Evolutionary conservation across 2,329 filamentous ascomycete species (phyloP).

Genomic region (Fusarium verticillioides): DNA sequence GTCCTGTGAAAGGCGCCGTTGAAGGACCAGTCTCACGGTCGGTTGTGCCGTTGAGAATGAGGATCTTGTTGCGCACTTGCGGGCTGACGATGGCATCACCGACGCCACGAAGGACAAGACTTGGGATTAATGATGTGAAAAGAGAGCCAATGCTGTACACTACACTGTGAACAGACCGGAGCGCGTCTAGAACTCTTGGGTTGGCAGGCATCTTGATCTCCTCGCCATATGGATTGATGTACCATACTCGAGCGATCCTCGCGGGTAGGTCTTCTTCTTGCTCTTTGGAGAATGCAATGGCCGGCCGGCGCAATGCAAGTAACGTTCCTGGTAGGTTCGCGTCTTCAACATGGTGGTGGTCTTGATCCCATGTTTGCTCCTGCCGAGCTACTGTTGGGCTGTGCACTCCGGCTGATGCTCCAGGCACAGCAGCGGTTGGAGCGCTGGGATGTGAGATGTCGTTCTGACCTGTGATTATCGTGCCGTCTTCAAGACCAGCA

Average conservation of each 20-base stretch:
- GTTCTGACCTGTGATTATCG: constrained; percentile 88
- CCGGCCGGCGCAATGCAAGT: constrained; percentile 80
- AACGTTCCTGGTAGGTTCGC: constrained; percentile 85
- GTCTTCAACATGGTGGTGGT: constrained; percentile 77
- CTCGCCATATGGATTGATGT: constrained; percentile 98
- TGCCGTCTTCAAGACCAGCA: constrained; percentile 80
- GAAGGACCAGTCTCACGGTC: constrained; percentile 89
- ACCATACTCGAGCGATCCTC: constrained; percentile 87
- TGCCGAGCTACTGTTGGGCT: constrained; percentile 53
- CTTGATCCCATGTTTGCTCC: constrained; percentile 61
- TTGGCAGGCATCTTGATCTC: constrained; percentile 90
- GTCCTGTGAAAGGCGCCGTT: constrained; percentile 71
- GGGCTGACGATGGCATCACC: constrained; percentile 66
- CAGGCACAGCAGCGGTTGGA: constrained; percentile 60
- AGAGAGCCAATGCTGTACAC: constrained; percentile 95
- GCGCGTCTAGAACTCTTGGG: constrained; percentile 77
- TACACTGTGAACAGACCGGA: constrained; percentile 73
- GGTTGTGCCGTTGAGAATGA: constrained; percentile 84
- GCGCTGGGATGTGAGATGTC: constrained; percentile 87
- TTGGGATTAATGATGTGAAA: constrained; percentile 90
- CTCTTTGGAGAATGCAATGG: constrained; percentile 84
- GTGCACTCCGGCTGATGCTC: constrained; percentile 44
- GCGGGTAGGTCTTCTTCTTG: constrained; percentile 79
- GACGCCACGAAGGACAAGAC: constrained; percentile 78
- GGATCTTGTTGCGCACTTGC: constrained; percentile 73